phyloP scores from a whole-genome alignment of 202 grass and related monocot species.

The Carex arenaria region DNA sequence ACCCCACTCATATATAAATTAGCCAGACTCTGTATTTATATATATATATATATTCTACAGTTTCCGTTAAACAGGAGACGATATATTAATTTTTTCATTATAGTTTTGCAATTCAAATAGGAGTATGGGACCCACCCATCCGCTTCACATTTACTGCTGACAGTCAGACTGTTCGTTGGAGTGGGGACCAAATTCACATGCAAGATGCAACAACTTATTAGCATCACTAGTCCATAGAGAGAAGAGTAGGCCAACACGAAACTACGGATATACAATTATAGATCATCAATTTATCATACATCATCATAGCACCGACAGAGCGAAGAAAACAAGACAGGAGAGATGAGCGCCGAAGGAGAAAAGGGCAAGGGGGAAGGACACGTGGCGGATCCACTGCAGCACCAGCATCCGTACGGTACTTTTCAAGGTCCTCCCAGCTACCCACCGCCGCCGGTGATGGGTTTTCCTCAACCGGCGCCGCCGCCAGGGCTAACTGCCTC shows the following conservation, averaged over 20 bases:
- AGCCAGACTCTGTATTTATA: no score
- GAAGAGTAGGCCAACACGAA: not conserved
- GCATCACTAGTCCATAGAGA: not conserved
- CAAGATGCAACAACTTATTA: not conserved
- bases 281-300: not conserved
- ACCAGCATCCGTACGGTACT: constrained; percentile 36
- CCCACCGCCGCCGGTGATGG: constrained; percentile 43
- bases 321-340: not conserved
- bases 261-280: not conserved
- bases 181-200: not conserved
- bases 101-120: no score
- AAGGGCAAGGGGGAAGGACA: constrained; percentile 24
- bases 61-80: not conserved
- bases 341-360: constrained; percentile 34
- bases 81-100: not conserved
- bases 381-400: not conserved
- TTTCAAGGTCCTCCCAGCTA: constrained; percentile 53
- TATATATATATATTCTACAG: no score
- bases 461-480: constrained; percentile 46
- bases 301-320: not conserved
- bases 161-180: not conserved
- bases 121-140: not conserved
- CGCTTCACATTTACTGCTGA: not conserved
- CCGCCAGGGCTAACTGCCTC: constrained; percentile 34
- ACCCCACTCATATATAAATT: no score